Percentiles rank a stretch among this genome's conserved stretches.
Evolutionary conservation across 345 rosid species (phyloP).

Genomic region (Theobroma cacao): DNA sequence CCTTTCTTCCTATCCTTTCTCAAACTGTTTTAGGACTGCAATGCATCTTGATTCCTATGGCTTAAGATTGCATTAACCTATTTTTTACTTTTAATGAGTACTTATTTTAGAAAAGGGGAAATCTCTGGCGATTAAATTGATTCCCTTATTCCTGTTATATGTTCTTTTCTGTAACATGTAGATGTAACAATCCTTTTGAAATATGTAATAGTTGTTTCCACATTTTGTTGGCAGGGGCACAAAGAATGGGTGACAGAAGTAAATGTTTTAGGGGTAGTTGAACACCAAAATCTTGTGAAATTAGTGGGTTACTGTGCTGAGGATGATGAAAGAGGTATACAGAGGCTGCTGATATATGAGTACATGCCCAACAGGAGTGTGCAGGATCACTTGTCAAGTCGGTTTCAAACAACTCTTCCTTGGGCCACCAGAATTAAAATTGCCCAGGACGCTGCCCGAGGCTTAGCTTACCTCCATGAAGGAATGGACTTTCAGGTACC

Average conservation of each 20-base stretch:
- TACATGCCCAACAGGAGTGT: slow-evolving; percentile 91
- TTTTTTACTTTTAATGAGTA: not conserved
- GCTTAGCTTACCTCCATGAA: slow-evolving; percentile 86
- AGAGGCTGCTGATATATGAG: slow-evolving; percentile 80
- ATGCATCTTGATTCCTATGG: not conserved
- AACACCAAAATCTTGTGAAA: slow-evolving; percentile 90
- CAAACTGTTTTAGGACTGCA: not conserved
- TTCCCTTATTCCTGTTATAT: not conserved
- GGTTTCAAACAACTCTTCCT: slow-evolving; percentile 58
- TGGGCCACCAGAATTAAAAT: slow-evolving; percentile 80
- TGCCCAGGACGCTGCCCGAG: slow-evolving; percentile 84
- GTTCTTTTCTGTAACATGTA: not conserved
- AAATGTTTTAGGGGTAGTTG: slow-evolving; percentile 88
- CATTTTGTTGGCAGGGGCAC: slow-evolving; percentile 61
- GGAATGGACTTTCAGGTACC: slow-evolving; percentile 95
- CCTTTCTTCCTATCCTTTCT: not conserved
- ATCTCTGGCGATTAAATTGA: not conserved
- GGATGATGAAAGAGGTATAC: slow-evolving; percentile 96
- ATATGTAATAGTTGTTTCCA: not conserved
- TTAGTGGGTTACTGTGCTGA: slow-evolving; percentile 91
- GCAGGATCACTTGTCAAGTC: slow-evolving; percentile 77
- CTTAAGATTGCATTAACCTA: not conserved
- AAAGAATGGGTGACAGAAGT: slow-evolving; percentile 99
- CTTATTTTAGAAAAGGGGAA: not conserved
- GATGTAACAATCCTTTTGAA: not conserved